Conservation (phyloP, 1,284 basidiomycete genomes). For the Flammula alnicola region DNA sequence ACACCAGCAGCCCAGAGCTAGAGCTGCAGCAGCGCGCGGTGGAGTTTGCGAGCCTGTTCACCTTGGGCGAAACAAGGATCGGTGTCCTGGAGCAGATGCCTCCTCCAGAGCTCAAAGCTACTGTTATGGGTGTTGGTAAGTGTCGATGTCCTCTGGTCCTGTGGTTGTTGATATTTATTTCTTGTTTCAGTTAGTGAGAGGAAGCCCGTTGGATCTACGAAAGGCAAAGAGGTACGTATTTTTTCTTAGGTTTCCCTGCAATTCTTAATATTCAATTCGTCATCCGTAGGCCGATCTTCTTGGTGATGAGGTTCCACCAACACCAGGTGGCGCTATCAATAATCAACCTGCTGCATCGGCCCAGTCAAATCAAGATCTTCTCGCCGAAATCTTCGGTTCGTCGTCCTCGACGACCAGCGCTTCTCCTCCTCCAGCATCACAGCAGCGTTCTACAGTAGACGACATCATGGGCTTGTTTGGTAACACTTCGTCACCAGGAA, state of each 20-base stretch:
- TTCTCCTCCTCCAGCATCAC: conserved; percentile 42
- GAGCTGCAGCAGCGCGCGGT: conserved; percentile 97
- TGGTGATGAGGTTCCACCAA: conserved; percentile 65
- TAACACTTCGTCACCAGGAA: conserved; percentile 42
- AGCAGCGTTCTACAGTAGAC: conserved; percentile 67
- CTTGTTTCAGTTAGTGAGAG: conserved; percentile 82
- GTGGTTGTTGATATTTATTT: conserved; percentile 3
- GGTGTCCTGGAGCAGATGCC: conserved; percentile 99
- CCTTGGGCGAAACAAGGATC: conserved; percentile 74
- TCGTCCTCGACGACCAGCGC: conserved; percentile 47
- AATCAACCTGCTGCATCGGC: conserved; percentile 47
- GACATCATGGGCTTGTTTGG: conserved; percentile 95
- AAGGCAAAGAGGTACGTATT: conserved; percentile 69
- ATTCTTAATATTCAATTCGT: conserved; percentile 6
- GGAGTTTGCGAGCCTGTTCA: conserved; percentile 89
- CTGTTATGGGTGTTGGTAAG: conserved; percentile 88
- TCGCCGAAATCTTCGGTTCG: conserved; percentile 92
- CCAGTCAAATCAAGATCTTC: conserved; percentile 86
- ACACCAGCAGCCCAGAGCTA: conserved; percentile 86
- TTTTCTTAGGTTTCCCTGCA: conserved; percentile 4
- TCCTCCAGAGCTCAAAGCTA: conserved; percentile 93
- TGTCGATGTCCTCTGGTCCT: conserved; percentile 20
- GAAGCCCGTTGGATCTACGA: conserved; percentile 90
- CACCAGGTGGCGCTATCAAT: conserved; percentile 38
- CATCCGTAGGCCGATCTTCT: conserved; percentile 69